Evolutionary conservation across 2,329 filamentous ascomycete genomes (phyloP), one percentile per base, ranked within the genome.

Genomic region (Akanthomyces muscarius): DNA sequence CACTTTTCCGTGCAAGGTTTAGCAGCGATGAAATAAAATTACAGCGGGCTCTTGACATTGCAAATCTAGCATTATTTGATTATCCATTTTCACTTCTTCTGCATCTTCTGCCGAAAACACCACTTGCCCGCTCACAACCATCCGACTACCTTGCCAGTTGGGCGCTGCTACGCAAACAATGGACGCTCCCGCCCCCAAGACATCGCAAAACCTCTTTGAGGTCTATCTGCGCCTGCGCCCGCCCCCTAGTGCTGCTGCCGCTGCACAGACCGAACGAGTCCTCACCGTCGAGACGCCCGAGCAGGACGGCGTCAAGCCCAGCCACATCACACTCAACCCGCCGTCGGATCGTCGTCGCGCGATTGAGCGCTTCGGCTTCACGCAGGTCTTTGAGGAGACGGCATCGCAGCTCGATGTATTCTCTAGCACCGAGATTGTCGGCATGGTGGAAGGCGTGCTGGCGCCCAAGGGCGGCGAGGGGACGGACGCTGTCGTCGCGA

Each of bases 311-410:
- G 74, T 73, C n/a, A 66, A 68, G 28, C 81, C 89, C 0, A 90
- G 86, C 1, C 88, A 92, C 71, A 89, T 93, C 66, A 91, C 87
- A 0, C 75, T 93, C 18, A 90, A 91, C 68, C 92, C 93, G 0
- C 90, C 92, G 2, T 90, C 87, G 66, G 94, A 97, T 65, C 85
- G 94, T 63, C 91, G 94, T 68, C 86, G 93, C 52, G 92, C 93
- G 1, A 86, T 97, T 42, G 95, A 99, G 75, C 92, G 90, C 72
- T 99, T 98, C 73, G 91, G 89, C 1, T 99, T 99, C 72, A 99
- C 95, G 0, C 87, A 87, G 66, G 92, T 99, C 1, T 97, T 98
- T 69, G 90, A 96, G 69, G 93, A 98, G 72, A 83, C 89, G 70
- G 88, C 92, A 1, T 86, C 85, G 7, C 95, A 99, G 72, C 80